phyloP scores from a whole-genome alignment of 805 yeast genomes.

The Starmerella asiatica region DNA sequence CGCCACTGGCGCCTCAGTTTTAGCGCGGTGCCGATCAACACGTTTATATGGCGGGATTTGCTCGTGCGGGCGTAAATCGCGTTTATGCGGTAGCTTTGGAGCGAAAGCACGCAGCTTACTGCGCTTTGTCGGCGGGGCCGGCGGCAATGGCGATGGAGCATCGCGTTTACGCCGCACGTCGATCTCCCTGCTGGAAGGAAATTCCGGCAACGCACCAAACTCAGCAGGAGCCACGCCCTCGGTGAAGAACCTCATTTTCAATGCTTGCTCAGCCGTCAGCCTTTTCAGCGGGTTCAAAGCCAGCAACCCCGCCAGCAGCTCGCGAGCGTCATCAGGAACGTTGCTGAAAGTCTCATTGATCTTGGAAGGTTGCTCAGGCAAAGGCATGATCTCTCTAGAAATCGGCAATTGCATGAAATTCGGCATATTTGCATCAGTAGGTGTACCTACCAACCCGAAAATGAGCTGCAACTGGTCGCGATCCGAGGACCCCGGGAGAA shows the following conservation, averaged over 20 bases:
- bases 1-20: background rate
- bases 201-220: constrained; percentile 46
- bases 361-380: constrained; percentile 25
- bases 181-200: constrained; percentile 81
- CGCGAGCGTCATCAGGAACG: constrained; percentile 20
- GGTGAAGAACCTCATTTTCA: constrained; percentile 54
- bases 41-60: constrained; percentile 22
- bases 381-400: constrained; percentile 18
- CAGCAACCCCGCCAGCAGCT: constrained; percentile 46
- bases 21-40: background rate
- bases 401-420: constrained; percentile 45
- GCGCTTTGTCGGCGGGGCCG: constrained; percentile 25
- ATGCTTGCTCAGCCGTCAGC: constrained; percentile 66
- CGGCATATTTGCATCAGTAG: constrained; percentile 49
- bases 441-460: constrained; percentile 72
- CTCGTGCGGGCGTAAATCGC: constrained; percentile 14
- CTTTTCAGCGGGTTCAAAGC: constrained; percentile 59
- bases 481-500: constrained; percentile 74
- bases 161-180: constrained; percentile 32
- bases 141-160: constrained; percentile 8
- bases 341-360: constrained; percentile 31
- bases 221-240: constrained; percentile 51
- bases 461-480: constrained; percentile 74
- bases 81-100: constrained; percentile 18
- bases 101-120: constrained; percentile 16